These are phyloP conservation scores for Cyberlindnera lachancei DNA, from an alignment of 805 yeast species.

Conservation along the genomic window DNA sequence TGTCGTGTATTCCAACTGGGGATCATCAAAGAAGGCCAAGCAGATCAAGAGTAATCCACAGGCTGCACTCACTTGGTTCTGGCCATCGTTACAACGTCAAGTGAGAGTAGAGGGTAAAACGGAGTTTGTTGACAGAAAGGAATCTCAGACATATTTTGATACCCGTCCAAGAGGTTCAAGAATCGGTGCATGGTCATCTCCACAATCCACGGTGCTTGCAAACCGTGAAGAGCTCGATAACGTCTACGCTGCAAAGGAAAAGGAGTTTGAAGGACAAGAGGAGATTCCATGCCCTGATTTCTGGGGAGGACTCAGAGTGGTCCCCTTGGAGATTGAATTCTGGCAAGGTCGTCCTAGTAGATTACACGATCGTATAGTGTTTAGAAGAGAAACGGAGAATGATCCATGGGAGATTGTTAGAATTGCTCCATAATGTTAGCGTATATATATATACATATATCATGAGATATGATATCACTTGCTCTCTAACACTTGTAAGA, in stretches of 20 bases:
- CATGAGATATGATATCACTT: neutral
- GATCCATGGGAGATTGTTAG: conserved; percentile 58
- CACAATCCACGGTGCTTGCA: conserved; percentile 62
- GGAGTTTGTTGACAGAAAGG: conserved; percentile 66
- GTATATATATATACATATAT: neutral
- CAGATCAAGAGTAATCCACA: conserved; percentile 68
- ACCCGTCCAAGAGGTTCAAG: conserved; percentile 90
- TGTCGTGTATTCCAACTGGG: conserved; percentile 89
- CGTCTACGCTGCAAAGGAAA: conserved; percentile 37
- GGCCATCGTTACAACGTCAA: conserved; percentile 88
- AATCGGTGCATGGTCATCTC: conserved; percentile 96
- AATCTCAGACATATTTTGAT: conserved; percentile 67
- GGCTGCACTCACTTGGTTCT: conserved; percentile 83
- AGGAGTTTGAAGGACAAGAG: conserved; percentile 51
- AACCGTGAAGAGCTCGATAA: conserved; percentile 58
- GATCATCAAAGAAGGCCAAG: conserved; percentile 67
- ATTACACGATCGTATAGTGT: conserved; percentile 82
- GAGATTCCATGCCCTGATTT: conserved; percentile 84
- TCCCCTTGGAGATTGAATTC: conserved; percentile 87
- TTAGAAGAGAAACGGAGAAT: conserved; percentile 45
- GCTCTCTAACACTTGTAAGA: conserved; percentile 5
- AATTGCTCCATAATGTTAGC: conserved; percentile 51
- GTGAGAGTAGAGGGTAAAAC: conserved; percentile 86
- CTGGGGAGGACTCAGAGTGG: conserved; percentile 93
- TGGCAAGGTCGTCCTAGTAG: conserved; percentile 96